Base-by-base conservation (phyloP, 1,139 yeast species). In the Nematodospora anomalae region DNA sequence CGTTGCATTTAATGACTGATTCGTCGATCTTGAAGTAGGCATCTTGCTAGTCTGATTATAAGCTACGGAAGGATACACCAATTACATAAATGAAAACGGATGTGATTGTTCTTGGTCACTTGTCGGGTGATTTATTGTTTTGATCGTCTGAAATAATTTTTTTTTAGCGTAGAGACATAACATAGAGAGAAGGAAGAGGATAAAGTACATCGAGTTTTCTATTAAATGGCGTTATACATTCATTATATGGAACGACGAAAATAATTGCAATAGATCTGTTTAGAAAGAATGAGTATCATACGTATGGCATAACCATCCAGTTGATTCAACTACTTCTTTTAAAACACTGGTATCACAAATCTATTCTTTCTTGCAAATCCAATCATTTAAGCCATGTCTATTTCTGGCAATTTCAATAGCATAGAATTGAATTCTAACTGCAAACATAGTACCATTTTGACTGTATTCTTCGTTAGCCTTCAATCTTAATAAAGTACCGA, bases 401-500 rank as follows among this genome's bases (percentile, higher is more conserved):
- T 94, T 94, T 76, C 99, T 83, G 46, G 88, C 89, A 48, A 92
- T 85, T 67, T 92, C 99, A 55, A 89, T 76, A 38, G 97, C 97
- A 53, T 90, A 86, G 58, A 94, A 92, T 67, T 92, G 97, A 57
- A 89, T 79, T 68, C 97, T 79, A 41, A 90, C 94, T 16, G 80
- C 96, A 53, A 92, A 92, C 38, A 90, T 85, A 30, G 97, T 86
- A 41, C 85, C 81, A 35, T 80, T 79, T 64, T 92, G 89, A 33
- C 80, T 76, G 62, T 94, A 94, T 61, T 88, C 97, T 25, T 73
- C 82, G 33, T 67, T 60, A 27, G 84, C 62, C 48, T 79, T 80
- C 28, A 76, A 65, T 71, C 99, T 83, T 55, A 94, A 70, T 52
- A 94, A 71, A 16, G 98, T 89, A 44, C 99, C 99, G 57, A 94